A percentile compares a stretch with the other conserved stretches of the same genome.
Conservation (phyloP, 805 yeast species). For the Starmerella cellae region DNA sequence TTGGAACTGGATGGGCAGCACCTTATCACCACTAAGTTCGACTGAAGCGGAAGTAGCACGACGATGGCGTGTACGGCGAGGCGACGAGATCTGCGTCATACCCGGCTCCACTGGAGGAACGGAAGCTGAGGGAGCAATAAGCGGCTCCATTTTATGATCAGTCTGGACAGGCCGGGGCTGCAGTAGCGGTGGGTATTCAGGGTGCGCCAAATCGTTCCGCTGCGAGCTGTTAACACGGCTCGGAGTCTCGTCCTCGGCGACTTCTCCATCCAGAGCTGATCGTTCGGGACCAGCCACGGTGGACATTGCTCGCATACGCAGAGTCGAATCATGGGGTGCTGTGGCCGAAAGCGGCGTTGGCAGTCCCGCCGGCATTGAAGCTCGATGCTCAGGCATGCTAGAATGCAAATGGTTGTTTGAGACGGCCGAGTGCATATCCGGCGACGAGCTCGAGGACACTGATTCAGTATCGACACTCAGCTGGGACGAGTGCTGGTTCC, state of each 20-base stretch:
- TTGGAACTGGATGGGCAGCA: slow-evolving; percentile 24
- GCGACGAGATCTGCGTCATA: slow-evolving; percentile 2
- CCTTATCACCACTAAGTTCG: slow-evolving; percentile 19
- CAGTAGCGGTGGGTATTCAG: slow-evolving; percentile 11
- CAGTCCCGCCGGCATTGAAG: background rate
- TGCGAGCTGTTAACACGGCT: too few species aligned
- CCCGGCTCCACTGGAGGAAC: slow-evolving; percentile 16
- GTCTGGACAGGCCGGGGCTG: slow-evolving; percentile 17
- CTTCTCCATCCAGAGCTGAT: too few species aligned
- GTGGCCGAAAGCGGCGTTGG: background rate
- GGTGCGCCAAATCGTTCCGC: background rate
- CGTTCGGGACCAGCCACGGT: too few species aligned
- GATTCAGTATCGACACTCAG: background rate
- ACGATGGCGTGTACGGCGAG: slow-evolving; percentile 15
- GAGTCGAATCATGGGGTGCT: background rate
- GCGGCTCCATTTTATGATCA: slow-evolving; percentile 9
- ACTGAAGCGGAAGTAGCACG: slow-evolving; percentile 20
- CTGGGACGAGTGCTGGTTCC: background rate
- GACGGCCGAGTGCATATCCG: background rate
- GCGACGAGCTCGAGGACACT: background rate
- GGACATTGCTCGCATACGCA: background rate
- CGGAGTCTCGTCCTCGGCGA: too few species aligned
- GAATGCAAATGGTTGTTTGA: background rate
- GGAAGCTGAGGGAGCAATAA: slow-evolving; percentile 12
- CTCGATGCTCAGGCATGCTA: background rate